Evolutionary conservation across 2,329 filamentous ascomycete species (phyloP).

Genomic region (Aspergillus jensenii): DNA sequence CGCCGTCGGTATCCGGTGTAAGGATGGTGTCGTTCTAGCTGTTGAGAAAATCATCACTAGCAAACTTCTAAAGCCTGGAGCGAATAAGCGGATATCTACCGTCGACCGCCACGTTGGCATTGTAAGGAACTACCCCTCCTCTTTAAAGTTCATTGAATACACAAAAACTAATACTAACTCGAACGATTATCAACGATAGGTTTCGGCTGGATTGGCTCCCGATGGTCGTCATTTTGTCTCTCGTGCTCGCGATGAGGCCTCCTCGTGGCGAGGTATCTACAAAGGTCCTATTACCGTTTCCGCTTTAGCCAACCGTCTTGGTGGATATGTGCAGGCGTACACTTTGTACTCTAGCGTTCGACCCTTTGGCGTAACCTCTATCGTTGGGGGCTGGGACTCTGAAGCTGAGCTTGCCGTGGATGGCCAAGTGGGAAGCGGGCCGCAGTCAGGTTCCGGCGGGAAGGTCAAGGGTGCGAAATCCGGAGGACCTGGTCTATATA

Average conservation of each 20-base stretch:
- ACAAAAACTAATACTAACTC: background rate
- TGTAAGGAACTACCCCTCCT: conserved; percentile 56
- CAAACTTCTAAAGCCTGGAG: conserved; percentile 90
- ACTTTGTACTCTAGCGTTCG: conserved; percentile 96
- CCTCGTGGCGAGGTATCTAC: conserved; percentile 88
- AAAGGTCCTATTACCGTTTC: conserved; percentile 89
- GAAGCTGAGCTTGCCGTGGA: conserved; percentile 83
- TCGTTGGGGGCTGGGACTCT: conserved; percentile 90
- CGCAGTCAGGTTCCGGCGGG: conserved; percentile 75
- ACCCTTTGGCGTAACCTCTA: conserved; percentile 94
- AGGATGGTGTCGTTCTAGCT: conserved; percentile 93
- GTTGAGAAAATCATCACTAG: conserved; percentile 95
- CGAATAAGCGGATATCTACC: conserved; percentile 96
- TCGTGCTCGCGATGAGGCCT: conserved; percentile 89
- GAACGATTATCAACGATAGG: conserved; percentile 52
- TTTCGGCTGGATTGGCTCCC: conserved; percentile 89
- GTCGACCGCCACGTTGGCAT: conserved; percentile 91
- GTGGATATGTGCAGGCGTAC: conserved; percentile 94
- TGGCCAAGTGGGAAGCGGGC: conserved; percentile 83
- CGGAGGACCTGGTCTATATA: conserved; percentile 92
- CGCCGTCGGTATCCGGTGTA: conserved; percentile 92
- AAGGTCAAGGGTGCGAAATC: conserved; percentile 73
- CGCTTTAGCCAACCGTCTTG: conserved; percentile 88
- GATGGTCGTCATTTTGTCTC: conserved; percentile 95
- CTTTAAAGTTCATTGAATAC: background rate